Conservation (phyloP, 2,329 filamentous ascomycete genomes). For the Botrytis porri region DNA sequence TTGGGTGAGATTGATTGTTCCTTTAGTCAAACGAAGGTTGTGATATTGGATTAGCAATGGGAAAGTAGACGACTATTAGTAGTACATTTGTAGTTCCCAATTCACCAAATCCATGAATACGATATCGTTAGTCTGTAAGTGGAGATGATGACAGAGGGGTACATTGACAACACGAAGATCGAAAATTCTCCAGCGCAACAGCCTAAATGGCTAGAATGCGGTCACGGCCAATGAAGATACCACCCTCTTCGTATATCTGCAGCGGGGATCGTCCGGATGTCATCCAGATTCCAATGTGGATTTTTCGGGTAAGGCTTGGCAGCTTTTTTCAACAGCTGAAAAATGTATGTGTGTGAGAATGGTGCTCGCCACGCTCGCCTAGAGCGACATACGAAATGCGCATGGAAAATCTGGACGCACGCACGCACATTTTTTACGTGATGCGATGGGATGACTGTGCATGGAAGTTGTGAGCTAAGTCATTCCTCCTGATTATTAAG, state of each 20-base stretch:
- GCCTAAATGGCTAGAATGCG: too few relatives aligned
- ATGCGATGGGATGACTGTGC: background rate
- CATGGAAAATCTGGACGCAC: background rate
- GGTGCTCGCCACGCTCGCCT: background rate
- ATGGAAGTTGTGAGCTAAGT: background rate
- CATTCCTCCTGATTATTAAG: background rate
- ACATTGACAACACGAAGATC: background rate
- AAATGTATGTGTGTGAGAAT: too few relatives aligned
- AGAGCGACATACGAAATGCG: background rate
- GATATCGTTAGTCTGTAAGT: too few relatives aligned
- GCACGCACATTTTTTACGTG: background rate
- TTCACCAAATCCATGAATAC: background rate
- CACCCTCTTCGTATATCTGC: background rate
- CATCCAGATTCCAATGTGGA: too few relatives aligned
- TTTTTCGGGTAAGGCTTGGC: background rate
- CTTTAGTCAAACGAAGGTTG: background rate
- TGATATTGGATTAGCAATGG: background rate
- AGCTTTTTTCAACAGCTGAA: background rate
- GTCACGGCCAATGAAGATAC: background rate
- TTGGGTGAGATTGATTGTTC: background rate
- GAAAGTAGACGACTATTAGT: background rate
- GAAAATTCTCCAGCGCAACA: background rate
- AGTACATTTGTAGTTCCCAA: background rate
- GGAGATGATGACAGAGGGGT: background rate
- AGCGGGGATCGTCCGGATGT: background rate